These are phyloP conservation scores for Rhododendron henanense DNA, from an alignment of 148 eudicot species.

Conservation along the genomic window DNA sequence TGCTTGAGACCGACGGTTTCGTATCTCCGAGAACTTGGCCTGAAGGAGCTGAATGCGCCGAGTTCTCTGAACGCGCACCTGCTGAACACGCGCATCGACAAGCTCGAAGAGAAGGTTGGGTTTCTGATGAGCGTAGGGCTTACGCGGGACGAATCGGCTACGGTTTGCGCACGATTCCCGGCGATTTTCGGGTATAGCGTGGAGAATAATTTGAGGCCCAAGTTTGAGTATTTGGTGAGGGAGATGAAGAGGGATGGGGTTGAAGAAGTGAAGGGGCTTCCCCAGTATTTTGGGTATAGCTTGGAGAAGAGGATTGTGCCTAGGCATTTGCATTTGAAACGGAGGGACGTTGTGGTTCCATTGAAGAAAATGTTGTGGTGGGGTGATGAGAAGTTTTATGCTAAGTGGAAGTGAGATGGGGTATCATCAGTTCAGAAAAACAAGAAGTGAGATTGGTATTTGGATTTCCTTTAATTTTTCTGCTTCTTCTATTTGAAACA, in stretches of 20 bases:
- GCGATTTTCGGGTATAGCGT: conserved; percentile 57
- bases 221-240: conserved; percentile 43
- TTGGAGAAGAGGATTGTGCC: conserved; percentile 42
- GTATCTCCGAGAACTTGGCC: conserved; percentile 37
- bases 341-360: conserved; percentile 31
- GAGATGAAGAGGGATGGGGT: conserved; percentile 40
- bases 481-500: too few relatives aligned
- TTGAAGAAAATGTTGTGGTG: conserved; percentile 48
- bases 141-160: conserved; percentile 30
- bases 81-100: conserved; percentile 38
- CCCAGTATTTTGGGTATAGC: conserved; percentile 66
- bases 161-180: conserved; percentile 45
- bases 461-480: neutral
- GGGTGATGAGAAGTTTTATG: conserved; percentile 49
- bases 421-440: too few relatives aligned
- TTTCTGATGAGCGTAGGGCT: conserved; percentile 44
- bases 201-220: conserved; percentile 45
- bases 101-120: conserved; percentile 37
- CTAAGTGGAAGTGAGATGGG: conserved; percentile 46
- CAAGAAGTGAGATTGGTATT: conserved; percentile 31
- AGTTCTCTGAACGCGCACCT: conserved; percentile 55
- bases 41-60: conserved; percentile 34
- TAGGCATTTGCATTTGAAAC: conserved; percentile 55
- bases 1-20: conserved; percentile 43
- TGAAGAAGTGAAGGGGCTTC: conserved; percentile 52